Evolutionary conservation across 257 asterid species (phyloP).

Genomic region (Solanum ossicruentum): DNA sequence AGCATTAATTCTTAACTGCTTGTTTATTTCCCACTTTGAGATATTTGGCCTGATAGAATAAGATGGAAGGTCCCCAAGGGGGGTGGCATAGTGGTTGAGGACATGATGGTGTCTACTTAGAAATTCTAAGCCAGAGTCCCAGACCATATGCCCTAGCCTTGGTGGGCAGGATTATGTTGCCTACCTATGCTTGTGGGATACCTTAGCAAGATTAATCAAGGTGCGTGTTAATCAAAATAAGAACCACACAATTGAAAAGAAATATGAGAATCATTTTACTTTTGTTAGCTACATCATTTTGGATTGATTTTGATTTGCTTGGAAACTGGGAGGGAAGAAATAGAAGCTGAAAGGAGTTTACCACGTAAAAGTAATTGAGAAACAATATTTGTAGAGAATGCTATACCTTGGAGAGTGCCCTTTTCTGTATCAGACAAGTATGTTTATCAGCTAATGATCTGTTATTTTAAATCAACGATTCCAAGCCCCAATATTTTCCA

Average conservation of each 20-base stretch:
- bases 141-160: background rate
- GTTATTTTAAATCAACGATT: background rate
- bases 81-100: background rate
- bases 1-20: background rate
- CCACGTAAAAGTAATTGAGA: background rate
- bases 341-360: background rate
- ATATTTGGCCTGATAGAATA: background rate
- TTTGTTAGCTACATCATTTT: background rate
- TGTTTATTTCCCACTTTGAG: background rate
- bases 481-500: background rate
- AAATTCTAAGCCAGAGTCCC: background rate
- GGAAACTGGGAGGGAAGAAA: background rate
- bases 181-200: background rate
- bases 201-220: background rate
- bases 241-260: background rate
- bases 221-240: background rate
- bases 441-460: background rate
- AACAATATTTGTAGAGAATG: background rate
- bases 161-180: background rate
- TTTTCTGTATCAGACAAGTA: background rate
- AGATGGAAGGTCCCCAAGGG: background rate
- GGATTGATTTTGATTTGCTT: background rate
- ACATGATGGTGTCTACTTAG: background rate
- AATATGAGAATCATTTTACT: background rate
- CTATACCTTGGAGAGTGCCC: background rate